phyloP scores from a whole-genome alignment of 805 yeast genomes.

The Suhomyces sp. region DNA sequence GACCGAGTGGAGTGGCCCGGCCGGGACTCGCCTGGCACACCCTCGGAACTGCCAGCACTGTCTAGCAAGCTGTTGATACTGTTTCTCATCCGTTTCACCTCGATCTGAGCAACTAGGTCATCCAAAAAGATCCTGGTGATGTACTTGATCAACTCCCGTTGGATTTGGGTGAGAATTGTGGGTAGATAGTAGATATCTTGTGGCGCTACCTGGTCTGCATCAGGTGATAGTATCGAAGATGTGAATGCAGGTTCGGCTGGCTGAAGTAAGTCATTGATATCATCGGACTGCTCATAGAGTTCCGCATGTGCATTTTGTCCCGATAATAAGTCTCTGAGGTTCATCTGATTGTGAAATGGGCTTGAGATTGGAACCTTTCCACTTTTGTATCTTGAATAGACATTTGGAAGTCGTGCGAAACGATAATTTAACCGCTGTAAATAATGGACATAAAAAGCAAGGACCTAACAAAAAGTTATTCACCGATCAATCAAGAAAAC shows the following conservation, averaged over 20 bases:
- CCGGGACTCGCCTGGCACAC: neutral
- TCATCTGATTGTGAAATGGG: conserved; percentile 23
- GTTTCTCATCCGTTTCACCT: conserved; percentile 23
- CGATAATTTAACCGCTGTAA: too few relatives aligned
- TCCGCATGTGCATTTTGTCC: conserved; percentile 25
- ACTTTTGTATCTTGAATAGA: neutral
- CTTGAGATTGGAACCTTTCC: neutral
- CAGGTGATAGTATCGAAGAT: conserved; percentile 5
- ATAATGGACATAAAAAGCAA: too few relatives aligned
- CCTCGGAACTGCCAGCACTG: neutral
- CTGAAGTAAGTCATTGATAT: conserved; percentile 6
- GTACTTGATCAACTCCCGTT: conserved; percentile 33
- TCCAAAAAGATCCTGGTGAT: conserved; percentile 28
- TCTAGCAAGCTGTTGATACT: conserved; percentile 39
- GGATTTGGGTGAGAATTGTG: conserved; percentile 31
- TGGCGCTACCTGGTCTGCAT: neutral
- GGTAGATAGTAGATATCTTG: conserved; percentile 34
- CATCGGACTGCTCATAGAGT: conserved; percentile 12
- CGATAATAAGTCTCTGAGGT: conserved; percentile 39
- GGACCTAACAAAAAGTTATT: too few relatives aligned
- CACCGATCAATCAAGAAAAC: too few relatives aligned
- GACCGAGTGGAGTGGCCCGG: neutral
- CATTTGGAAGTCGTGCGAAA: neutral
- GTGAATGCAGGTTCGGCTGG: neutral
- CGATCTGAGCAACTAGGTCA: conserved; percentile 22